Evolutionary conservation across 257 asterid species (phyloP), one percentile per base, ranked within the genome.

Genomic region (Solanum corneliomulleri): DNA sequence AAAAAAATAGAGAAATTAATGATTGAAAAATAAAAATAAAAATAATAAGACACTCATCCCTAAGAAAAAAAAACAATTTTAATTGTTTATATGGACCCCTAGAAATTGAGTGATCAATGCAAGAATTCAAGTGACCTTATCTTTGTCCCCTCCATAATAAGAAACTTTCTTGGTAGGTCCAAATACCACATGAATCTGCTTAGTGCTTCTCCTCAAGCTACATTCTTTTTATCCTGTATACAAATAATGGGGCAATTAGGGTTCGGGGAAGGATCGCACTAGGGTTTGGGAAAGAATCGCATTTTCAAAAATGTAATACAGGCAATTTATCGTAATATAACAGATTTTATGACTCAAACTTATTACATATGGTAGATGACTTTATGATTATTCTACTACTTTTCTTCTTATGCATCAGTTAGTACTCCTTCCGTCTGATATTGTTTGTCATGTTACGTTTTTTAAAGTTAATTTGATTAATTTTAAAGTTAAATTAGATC

Each of bases 101-200:
- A 68, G n/a, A 68, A 84, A 33, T 82, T 85, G 87, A 87, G 83
- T 49, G 86, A 82, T 89, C 27, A 89, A 68, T 72, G 88, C 66
- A 85, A 31, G 75, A 87, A 90, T 87, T 85, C 90, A 89, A 86
- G 89, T 89, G 82, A 86, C 88, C 91, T 89, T 87, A 85, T 90
- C 92, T 58, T 58, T 87, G 91, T 89, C 89, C 81, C 90, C 80
- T 85, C 81, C 89, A 86, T 82, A 82, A 87, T 76, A 86, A 58
- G 87, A 70, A 83, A 74, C 86, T 90, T 85, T 81, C 45, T 52
- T 86, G 62, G 42, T 88, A 39, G 89, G 87, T 45, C 88, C 85
- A 58, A 47, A 37, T 5, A 70, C 78, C 85, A 89, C 77, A 85
- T 86, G 74, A 83, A 85, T 82, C 71, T 68, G 49, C 62, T 33